Evolutionary conservation across 139 green algal genomes (phyloP).

Genomic region (Chlamydomonas asymmetrica): DNA sequence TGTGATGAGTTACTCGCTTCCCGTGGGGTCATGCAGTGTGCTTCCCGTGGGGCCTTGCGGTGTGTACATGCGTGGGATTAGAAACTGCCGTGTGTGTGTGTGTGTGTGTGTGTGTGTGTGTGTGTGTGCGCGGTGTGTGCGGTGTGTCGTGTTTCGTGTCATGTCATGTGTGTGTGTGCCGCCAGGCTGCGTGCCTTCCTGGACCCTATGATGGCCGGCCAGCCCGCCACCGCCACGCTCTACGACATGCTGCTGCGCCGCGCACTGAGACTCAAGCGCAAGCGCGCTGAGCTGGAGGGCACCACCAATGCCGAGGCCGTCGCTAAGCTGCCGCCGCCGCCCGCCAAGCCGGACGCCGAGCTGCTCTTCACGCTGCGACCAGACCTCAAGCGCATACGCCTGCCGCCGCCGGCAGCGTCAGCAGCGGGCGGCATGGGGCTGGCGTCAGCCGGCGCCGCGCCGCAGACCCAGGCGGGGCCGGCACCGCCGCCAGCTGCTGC

Average conservation of each 20-base stretch:
- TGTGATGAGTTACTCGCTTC: no score
- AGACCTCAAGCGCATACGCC: not conserved
- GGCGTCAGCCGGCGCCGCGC: not conserved
- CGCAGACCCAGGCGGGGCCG: not conserved
- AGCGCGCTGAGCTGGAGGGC: slow-evolving; percentile 27
- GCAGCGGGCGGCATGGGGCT: not conserved
- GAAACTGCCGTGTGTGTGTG: no score
- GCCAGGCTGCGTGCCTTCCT: slow-evolving; percentile 24
- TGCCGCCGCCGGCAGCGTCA: not conserved
- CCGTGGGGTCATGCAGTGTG: no score
- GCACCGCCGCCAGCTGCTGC: not conserved
- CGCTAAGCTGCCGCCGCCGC: slow-evolving; percentile 20
- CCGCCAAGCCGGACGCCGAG: slow-evolving; percentile 18
- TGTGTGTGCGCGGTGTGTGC: no score
- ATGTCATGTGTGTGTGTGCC: no score
- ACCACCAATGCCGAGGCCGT: slow-evolving; percentile 17
- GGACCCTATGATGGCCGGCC: not conserved
- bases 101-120: no score
- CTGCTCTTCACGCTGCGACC: slow-evolving; percentile 9
- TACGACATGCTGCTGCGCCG: slow-evolving; percentile 26
- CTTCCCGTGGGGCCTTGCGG: no score
- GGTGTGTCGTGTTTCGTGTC: no score
- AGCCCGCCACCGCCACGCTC: not conserved
- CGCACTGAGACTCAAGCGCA: slow-evolving; percentile 29
- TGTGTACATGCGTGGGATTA: no score